Base-by-base conservation (phyloP, 306 rosid genomes). In the Quercus dentata region DNA sequence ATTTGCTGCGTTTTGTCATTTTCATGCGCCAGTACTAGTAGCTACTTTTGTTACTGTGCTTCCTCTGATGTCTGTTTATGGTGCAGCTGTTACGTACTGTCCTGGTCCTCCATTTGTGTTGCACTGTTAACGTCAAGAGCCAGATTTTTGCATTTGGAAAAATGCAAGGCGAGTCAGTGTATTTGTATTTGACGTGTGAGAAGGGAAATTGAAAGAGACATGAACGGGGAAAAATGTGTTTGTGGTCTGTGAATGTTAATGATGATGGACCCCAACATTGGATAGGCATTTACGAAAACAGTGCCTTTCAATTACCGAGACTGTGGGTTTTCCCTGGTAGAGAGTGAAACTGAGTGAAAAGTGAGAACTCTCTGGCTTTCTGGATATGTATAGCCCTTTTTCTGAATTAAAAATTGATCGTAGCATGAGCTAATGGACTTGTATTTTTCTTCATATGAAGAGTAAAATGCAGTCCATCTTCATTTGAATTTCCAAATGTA, bases 131-230 rank as follows among this genome's bases (percentile, higher is more conserved):
- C 87, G 67, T 83, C 74, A 54, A 77, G 54, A 57, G 46, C 46
- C 46, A 41, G 46, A 41, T 11, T 41, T 49, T 49, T 49, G 54
- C 54, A 49, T 49, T 49, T 49, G 54, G 15, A 49, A 12, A 41
- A 7, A 41, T 41, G 46, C 46, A 41, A 41, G 46, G 46, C 12
- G 11, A 82, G 79, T 56, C n/a, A 56, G 59, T 21, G 33, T 58
- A 10, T 57, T 55, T 77, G 33, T 52, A 18, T 19, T 7, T 67
- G 52, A 71, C 67, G 69, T 69, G 59, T 76, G 74, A 33, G 41
- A 35, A 31, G 30, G 84, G 61, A 86, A 79, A 74, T 79, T 81
- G 81, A 82, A 85, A 78, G 72, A 78, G 78, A 74, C 71, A 78
- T 71, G 55, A 70, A 81, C 38, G 49, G 59, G 73, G 77, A 79